Evolutionary conservation across 2,329 filamentous ascomycete species (phyloP), one percentile per base, ranked within the genome.

Genomic region (Aspergillus oerlinghausenensis): DNA sequence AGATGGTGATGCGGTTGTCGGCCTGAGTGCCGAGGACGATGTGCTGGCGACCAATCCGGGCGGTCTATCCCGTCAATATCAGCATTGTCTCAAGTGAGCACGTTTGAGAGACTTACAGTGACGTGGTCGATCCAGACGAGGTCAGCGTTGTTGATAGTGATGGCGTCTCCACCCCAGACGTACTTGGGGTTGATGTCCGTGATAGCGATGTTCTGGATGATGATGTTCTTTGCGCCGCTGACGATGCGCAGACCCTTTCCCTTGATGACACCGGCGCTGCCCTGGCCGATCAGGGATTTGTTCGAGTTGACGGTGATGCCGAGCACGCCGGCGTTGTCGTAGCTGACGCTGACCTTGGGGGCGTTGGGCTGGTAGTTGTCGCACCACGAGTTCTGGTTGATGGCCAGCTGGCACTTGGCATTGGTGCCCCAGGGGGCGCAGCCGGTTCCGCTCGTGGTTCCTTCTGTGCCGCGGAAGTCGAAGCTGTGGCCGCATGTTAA

Each of bases 351-450:
- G 38, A 74, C 75, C 52, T 74, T 76, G 35, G 79, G 75, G 1
- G 80, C 79, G 23, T 75, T 73, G 55, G 80, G 74, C 70, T 85
- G 75, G 68, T 85, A 82, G 73, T 84, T 84, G 56, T 68, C 73
- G 70, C 83, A 86, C 79, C 81, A 83, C 65, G 75, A 65, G 67
- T 84, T 72, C 73, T 82, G 75, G 74, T 85, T 82, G 68, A 86
- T 84, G 60, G 83, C 80, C 48, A 78, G 63, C 74, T 86, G 83
- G 72, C 84, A 82, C 19, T 56, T 70, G 4, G 79, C 70, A 5
- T 68, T 77, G 19, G 80, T 82, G 26, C 80, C 82, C 70, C 78
- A 82, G 23, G 83, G 83, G 17, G 82, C 79, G 63, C 84, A 86
- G 21, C 83, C 84, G 9, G 75, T 78, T 42, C 69, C 77, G 29